Base-by-base conservation (phyloP, 306 rosid species). In the Sechiopsis laciniata region DNA sequence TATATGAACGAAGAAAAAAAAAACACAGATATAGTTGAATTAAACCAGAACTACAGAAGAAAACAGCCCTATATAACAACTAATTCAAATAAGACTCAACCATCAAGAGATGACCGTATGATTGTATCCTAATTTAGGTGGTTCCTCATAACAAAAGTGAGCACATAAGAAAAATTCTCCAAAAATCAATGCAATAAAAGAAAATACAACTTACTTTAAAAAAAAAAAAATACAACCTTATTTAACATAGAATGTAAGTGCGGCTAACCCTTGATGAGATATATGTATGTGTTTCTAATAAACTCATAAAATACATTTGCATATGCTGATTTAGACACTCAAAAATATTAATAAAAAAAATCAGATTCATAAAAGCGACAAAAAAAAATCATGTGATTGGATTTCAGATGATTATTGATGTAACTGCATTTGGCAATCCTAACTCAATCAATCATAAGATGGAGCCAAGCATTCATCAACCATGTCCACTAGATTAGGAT, bases 381-480 rank as follows among this genome's bases (percentile, higher is more conserved):
- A 51, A 22, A 48, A 48, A 24, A 15, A 16, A 8, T 22, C 16
- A 24, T 50, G 45, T 1, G 48, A 70, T 24, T 15, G 48, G 60
- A 50, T 5, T 70, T 51, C 24, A 52, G 60, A 35, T 70, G 48
- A 70, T 51, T 24, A 15, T 14, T 70, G 60, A 70, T 51, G 24
- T 50, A 21, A 51, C 74, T 50, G 60, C 74, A 50, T 69, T 69
- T 69, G 58, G 22, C 72, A 14, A 6, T 50, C 56, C 22, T 48
- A 53, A 26, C 46, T 59, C 62, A 24, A 62, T 86, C 86, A 90
- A 14, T 73, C 85, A 67, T 53, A 83, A 64, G 96, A 83, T 45
- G 97, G 95, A 74, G 95, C 87, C 73, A 95, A 86, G 82, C 99
- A 95, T 84, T 91, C 97, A 68, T 95, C 97, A 45, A 95, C 95